These are phyloP conservation scores for Macrolepiota albuminosa DNA, from an alignment of 768 basidiomycete species.

Conservation along the genomic window DNA sequence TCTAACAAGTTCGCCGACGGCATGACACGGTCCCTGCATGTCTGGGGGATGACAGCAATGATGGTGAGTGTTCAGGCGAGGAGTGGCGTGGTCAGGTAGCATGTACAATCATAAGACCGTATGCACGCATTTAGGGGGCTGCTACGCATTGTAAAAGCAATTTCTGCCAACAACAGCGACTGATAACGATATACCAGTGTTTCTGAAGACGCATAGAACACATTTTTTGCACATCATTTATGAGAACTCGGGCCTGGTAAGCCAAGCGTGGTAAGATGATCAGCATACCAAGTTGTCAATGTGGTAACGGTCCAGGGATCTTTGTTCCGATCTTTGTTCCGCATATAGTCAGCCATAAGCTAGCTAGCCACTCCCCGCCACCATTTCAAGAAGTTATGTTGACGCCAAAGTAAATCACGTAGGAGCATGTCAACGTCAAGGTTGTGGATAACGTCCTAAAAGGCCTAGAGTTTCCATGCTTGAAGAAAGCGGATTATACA, in stretches of 20 bases:
- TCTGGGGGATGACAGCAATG: background rate
- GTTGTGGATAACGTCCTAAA: background rate
- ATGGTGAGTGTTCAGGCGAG: background rate
- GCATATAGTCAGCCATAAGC: background rate
- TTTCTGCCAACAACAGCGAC: background rate
- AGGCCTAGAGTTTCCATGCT: background rate
- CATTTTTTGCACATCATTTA: background rate
- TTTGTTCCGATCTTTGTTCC: background rate
- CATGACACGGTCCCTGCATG: background rate
- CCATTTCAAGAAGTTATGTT: no score
- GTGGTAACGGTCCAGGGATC: background rate
- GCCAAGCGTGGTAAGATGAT: no score
- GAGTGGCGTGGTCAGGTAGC: background rate
- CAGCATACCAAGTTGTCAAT: background rate
- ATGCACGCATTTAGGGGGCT: background rate
- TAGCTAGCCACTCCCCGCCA: background rate
- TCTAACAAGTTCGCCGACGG: background rate
- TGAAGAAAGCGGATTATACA: background rate
- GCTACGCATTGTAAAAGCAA: no score
- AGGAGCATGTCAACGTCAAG: background rate
- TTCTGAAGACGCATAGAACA: background rate
- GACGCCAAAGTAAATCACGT: background rate
- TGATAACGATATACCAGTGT: background rate
- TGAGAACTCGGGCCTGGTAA: background rate
- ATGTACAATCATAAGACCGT: background rate